Base-by-base conservation (phyloP, 805 yeast genomes). In the Candida patagonica region DNA sequence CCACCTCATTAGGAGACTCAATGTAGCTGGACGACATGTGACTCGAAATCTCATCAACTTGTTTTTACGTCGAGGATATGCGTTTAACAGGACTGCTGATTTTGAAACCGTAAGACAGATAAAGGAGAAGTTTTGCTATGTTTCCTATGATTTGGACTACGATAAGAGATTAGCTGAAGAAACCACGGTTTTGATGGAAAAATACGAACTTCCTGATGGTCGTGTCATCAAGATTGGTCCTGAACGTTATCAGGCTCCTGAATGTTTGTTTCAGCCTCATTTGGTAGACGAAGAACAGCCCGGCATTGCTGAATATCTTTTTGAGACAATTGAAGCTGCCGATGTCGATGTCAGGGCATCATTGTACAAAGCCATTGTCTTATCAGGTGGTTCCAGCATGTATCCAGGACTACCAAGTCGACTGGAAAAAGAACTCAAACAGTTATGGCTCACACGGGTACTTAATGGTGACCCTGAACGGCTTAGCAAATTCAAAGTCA, bases 361-460 rank as follows among this genome's bases (percentile, higher is more conserved):
- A 1, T 70, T 92, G 44, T 92, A 75, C 66, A 84, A 81, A 56
- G 94, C 96, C 2, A 83, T 92, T 59, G 97, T 92, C 22, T 72
- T 92, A 33, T 84, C 95, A 5, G 98, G 98, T 59, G 98, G 98
- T 42, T 88, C 97, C 1, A 82, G 95, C 38, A 92, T 92, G 98
- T 92, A 92, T 59, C 97, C 98, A 1, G 98, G 98, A 23, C 73
- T 92, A 51, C 98, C 98, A 15, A 82, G 95, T 9, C 74, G 98
- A 55, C 68, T 92, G 51, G 97, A 92, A 62, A 89, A 85, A 61
- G 98, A 92, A 62, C 72, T 92, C 62, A 92, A 92, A 65, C 98
- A 92, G 62, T 76, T 85, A 52, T 92, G 97, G 97, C 78, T 83
- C 50, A 79, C 94, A 2, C 76, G 78, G 56, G 95, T 92, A 15